Evolutionary conservation across 2,329 filamentous ascomycete genomes (phyloP), one percentile per base, ranked within the genome.

Genomic region (Achaetomium macrosporum): DNA sequence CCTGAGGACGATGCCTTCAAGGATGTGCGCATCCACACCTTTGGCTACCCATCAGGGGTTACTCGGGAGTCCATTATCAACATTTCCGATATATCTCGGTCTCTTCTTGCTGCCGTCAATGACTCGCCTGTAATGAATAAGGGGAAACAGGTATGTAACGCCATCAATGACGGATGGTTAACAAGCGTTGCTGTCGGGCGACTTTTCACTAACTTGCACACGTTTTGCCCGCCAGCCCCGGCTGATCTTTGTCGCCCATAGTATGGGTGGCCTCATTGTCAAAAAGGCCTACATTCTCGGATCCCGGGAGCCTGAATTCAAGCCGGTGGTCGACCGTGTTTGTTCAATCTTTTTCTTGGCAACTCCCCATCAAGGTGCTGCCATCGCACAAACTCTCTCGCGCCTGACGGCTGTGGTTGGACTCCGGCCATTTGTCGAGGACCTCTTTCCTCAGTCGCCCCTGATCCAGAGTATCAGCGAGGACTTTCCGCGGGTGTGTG

Each of bases 251-350:
- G 59, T 71, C 16, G 68, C 59, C 2, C 70, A 73, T 43, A 69
- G 66, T 47, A 70, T 73, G 68, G 70, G 70, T 5, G 69, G 69
- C 0, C 57, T 71, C 1, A 65, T 71, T 1, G 60, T 66, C 20
- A 72, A 72, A 48, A 65, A 65, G 51, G 69, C 69, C 0, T 69
- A 63, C 40, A 63, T 71, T 10, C 52, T 70, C 0, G 65, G 59
- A 2, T 54, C 54, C 5, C 60, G 65, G 10, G 44, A 56, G 0
- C n/a, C 35, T 0, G 55, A 57, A 1, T 70, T 63, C 45, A 13
- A 49, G 2, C 19, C 54, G 0, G 30, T 69, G 2, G 59, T 60
- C 4, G 36, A 57, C 0, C 55, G 64, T 2, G 56, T 70, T 4
- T 50, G 48, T 2, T 59, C 64, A 0, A 65, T 73, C 0, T 58